Base-by-base conservation (phyloP, 768 basidiomycete genomes). In the Dendrothele bispora region DNA sequence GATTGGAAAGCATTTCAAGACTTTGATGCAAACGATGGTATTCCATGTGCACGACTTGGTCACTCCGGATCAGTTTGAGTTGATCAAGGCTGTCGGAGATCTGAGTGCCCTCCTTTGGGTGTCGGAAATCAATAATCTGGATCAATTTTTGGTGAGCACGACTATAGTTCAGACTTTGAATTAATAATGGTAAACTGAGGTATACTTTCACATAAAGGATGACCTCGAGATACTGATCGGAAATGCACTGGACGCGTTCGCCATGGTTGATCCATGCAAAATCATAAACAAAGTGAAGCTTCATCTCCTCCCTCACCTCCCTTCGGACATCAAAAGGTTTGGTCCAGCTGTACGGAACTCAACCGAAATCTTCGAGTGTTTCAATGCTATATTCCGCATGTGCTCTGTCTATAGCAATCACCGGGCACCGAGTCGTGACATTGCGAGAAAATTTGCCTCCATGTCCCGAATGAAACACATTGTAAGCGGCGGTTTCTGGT, bases 1-100 rank as follows among this genome's bases (percentile, higher is more conserved):
- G 3, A 68, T 75, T 35, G 72, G 72, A 7, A 56, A 56, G 4
- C 73, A 75, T 21, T 62, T 75, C 36, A 74, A 74, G 50, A 66
- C 61, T 48, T 57, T n/a, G n/a, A n/a, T n/a, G n/a, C n/a, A n/a
- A n/a, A n/a, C n/a, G n/a, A n/a, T n/a, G n/a, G n/a, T n/a, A 1
- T 75, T 75, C 51, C 69, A 72, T 45, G 55, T 69, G 0, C 59
- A 71, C 20, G 63, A 71, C n/a, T 55, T 76, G 3, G 56, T 67
- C 0, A 52, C 59, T 6, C 3, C 30, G 0, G 29, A 5, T 1
- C 57, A 61, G 2, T 64, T 71, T n/a, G 11, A 43, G 7, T 50
- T 65, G 0, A 69, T 64, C 37, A 62, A 61, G 11, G 57, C 66
- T 0, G 53, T 69, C 11, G 69, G 69, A 0, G 57, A 64, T 6